Evolutionary conservation across 2,329 filamentous ascomycete genomes (phyloP).

Genomic region (Paecilomyces sp.): DNA sequence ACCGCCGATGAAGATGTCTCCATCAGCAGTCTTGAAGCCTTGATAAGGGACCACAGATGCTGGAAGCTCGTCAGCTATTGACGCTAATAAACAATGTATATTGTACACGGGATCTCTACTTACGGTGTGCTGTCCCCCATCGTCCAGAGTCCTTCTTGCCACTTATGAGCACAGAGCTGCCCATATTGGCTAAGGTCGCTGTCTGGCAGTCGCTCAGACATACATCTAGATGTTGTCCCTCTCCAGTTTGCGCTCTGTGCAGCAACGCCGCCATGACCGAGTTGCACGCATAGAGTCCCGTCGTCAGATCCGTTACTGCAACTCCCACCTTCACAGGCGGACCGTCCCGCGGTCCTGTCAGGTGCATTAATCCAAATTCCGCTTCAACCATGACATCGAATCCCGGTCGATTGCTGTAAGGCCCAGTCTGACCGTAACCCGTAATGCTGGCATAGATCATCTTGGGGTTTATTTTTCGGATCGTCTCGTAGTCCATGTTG

Average conservation of each 20-base stretch:
- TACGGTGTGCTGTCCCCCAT: conserved; percentile 42
- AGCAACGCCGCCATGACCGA: conserved; percentile 90
- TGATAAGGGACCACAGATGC: conserved; percentile 39
- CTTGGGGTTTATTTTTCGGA: conserved; percentile 72
- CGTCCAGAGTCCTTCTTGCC: conserved; percentile 46
- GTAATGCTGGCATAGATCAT: conserved; percentile 96
- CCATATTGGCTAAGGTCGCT: conserved; percentile 37
- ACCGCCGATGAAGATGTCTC: conserved; percentile 63
- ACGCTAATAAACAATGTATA: not conserved
- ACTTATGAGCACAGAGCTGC: conserved; percentile 32
- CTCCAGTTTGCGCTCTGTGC: conserved; percentile 55
- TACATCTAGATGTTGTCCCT: conserved; percentile 62
- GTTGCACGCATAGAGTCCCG: conserved; percentile 90
- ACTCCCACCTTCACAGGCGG: conserved; percentile 96
- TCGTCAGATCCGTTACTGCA: conserved; percentile 92
- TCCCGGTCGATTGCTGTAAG: conserved; percentile 77
- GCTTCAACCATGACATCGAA: conserved; percentile 99
- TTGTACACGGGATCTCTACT: not conserved
- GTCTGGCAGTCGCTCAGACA: conserved; percentile 14
- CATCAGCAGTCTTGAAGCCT: conserved; percentile 59
- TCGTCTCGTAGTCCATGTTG: conserved; percentile 74
- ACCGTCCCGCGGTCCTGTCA: conserved; percentile 80
- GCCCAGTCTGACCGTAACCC: conserved; percentile 91
- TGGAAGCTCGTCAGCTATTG: not conserved
- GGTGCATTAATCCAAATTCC: conserved; percentile 97